phyloP scores from a whole-genome alignment of 2,329 filamentous ascomycete genomes.

The Coniochaeta sp. region DNA sequence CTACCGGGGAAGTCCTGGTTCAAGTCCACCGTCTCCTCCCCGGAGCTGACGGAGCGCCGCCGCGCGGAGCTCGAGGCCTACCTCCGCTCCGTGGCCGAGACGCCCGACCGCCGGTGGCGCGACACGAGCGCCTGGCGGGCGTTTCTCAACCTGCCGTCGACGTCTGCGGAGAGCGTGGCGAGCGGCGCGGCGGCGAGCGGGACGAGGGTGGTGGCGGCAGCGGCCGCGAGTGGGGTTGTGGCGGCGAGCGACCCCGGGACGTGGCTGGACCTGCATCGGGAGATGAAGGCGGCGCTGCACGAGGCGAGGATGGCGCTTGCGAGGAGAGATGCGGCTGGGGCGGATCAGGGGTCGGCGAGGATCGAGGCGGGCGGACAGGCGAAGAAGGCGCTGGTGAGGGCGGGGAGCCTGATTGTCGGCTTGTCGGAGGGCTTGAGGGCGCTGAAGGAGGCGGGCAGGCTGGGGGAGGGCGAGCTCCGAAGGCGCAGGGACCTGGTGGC shows the following conservation, averaged over 20 bases:
- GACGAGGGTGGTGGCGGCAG: slow-evolving; percentile 28
- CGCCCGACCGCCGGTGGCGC: slow-evolving; percentile 70
- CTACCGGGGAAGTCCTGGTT: slow-evolving; percentile 74
- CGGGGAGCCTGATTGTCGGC: slow-evolving; percentile 54
- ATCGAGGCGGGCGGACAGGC: slow-evolving; percentile 65
- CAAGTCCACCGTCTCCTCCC: slow-evolving; percentile 61
- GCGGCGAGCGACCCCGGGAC: slow-evolving; percentile 54
- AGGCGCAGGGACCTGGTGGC: slow-evolving; percentile 64
- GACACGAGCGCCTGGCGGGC: slow-evolving; percentile 64
- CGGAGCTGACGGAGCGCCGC: slow-evolving; percentile 64
- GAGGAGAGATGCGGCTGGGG: slow-evolving; percentile 57
- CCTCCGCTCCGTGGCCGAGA: slow-evolving; percentile 62
- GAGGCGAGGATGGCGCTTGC: slow-evolving; percentile 61
- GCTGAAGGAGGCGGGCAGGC: slow-evolving; percentile 43
- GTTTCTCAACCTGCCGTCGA: slow-evolving; percentile 63
- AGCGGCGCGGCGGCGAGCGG: slow-evolving; percentile 18
- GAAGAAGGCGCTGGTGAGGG: slow-evolving; percentile 65
- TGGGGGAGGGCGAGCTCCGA: slow-evolving; percentile 70
- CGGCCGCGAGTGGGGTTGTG: slow-evolving; percentile 15
- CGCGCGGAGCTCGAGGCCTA: slow-evolving; percentile 63
- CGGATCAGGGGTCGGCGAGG: slow-evolving; percentile 16
- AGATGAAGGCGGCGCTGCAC: slow-evolving; percentile 65
- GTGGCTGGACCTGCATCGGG: slow-evolving; percentile 70
- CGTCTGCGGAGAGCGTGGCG: slow-evolving; percentile 10
- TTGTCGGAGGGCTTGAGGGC: slow-evolving; percentile 58